These are phyloP conservation scores for Colletotrichum sublineola DNA, from an alignment of 2,329 filamentous ascomycete species.

Conservation along the genomic window DNA sequence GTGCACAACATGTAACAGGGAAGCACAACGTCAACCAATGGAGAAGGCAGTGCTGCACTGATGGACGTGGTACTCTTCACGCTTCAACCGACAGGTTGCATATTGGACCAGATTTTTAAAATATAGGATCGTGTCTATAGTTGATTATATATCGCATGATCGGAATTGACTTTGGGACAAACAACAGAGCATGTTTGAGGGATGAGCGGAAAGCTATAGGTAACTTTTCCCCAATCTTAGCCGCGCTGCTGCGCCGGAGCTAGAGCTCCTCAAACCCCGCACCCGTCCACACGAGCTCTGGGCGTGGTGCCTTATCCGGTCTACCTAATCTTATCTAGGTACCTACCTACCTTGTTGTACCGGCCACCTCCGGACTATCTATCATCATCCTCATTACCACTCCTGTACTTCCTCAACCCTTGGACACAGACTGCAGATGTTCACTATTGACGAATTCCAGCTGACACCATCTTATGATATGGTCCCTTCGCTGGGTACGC, in stretches of 20 bases:
- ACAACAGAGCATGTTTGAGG: neutral
- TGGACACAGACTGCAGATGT: neutral
- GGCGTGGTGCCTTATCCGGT: slow-evolving; percentile 33
- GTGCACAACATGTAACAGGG: neutral
- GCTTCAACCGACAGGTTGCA: neutral
- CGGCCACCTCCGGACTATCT: slow-evolving; percentile 25
- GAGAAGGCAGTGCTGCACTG: no score
- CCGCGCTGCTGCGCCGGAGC: slow-evolving; percentile 38
- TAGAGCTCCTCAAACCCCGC: slow-evolving; percentile 39
- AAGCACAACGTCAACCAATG: neutral
- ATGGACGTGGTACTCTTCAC: neutral
- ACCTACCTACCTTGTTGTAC: slow-evolving; percentile 10
- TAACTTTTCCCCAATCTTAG: slow-evolving; percentile 38
- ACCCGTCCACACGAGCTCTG: slow-evolving; percentile 28
- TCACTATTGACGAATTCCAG: neutral
- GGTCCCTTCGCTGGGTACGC: slow-evolving; percentile 25
- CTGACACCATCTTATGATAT: slow-evolving; percentile 1
- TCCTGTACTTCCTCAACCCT: neutral
- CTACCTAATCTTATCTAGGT: neutral
- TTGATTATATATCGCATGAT: neutral
- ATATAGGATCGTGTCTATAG: neutral
- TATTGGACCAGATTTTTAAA: neutral
- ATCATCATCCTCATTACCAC: slow-evolving; percentile 4
- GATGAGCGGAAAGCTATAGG: slow-evolving; percentile 1
- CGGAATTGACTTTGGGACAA: slow-evolving; percentile 19